Conservation (phyloP, 179 eudicot species). For the Nepenthes alata region DNA sequence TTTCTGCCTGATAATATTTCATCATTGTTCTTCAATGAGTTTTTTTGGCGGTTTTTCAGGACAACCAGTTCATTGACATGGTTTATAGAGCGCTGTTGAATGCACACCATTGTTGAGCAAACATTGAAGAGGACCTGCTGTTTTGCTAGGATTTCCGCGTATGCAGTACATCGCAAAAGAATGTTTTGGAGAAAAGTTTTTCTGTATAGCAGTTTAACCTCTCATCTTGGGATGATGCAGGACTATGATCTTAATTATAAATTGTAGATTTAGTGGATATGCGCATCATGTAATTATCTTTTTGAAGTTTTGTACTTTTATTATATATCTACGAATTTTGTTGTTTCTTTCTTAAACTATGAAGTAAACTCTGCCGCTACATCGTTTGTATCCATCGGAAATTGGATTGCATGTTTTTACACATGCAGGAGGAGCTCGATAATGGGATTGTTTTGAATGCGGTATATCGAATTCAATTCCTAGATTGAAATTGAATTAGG, state of each 20-base stretch:
- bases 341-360: no score
- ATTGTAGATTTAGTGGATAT: not conserved
- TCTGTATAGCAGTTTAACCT: constrained; percentile 17
- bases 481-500: no score
- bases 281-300: not conserved
- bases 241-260: not conserved
- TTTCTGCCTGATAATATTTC: not conserved
- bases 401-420: no score
- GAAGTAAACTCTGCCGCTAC: no score
- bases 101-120: constrained; percentile 37
- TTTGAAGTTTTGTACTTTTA: no score
- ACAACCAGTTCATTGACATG: constrained; percentile 73
- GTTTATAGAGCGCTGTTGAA: constrained; percentile 53
- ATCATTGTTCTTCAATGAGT: not conserved
- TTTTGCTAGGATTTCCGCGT: constrained; percentile 4
- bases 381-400: no score
- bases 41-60: constrained; percentile 24
- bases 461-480: no score
- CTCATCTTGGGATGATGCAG: no score
- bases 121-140: constrained; percentile 2
- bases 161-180: not conserved
- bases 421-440: no score
- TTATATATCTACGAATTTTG: no score
- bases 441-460: no score
- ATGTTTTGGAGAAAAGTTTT: not conserved